Percentiles rank a stretch among this genome's conserved stretches.
phyloP scores from a whole-genome alignment of 768 basidiomycete genomes.

The Mycena floridula region DNA sequence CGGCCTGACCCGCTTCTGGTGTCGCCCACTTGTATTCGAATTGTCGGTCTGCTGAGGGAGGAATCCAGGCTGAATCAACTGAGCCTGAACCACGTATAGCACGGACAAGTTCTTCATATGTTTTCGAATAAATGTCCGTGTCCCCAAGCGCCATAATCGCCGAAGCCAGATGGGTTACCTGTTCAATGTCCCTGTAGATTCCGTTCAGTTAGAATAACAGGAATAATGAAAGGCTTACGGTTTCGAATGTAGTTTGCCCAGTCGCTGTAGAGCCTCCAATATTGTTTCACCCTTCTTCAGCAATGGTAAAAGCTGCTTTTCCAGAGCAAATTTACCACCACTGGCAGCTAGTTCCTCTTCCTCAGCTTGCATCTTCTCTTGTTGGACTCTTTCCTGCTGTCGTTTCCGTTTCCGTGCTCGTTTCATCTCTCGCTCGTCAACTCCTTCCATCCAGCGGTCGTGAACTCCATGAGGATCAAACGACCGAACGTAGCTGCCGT shows the following conservation, averaged over 20 bases:
- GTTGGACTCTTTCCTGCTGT: constrained; percentile 67
- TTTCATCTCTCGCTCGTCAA: constrained; percentile 83
- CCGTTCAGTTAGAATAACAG: not conserved
- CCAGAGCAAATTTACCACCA: constrained; percentile 58
- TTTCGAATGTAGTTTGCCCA: constrained; percentile 53
- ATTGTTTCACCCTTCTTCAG: constrained; percentile 90
- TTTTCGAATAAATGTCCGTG: constrained; percentile 78
- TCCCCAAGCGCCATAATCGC: constrained; percentile 84
- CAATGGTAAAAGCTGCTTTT: constrained; percentile 62
- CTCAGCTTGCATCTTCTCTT: constrained; percentile 62
- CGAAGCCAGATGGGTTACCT: constrained; percentile 83
- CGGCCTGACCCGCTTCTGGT: constrained; percentile 37
- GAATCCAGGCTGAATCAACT: constrained; percentile 65
- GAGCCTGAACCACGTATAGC: constrained; percentile 64
- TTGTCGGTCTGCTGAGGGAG: constrained; percentile 67
- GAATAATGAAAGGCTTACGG: constrained; percentile 20
- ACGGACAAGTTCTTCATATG: constrained; percentile 81
- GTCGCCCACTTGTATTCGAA: constrained; percentile 83
- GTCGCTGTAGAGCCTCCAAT: constrained; percentile 79
- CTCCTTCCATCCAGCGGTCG: constrained; percentile 93
- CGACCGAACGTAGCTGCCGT: constrained; percentile 81
- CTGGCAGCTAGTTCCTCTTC: constrained; percentile 66
- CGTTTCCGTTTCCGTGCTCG: constrained; percentile 71
- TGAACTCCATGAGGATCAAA: constrained; percentile 89
- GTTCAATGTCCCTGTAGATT: constrained; percentile 51